Base-by-base conservation (phyloP, 2,329 filamentous ascomycete species). In the Calonectria pteridis region DNA sequence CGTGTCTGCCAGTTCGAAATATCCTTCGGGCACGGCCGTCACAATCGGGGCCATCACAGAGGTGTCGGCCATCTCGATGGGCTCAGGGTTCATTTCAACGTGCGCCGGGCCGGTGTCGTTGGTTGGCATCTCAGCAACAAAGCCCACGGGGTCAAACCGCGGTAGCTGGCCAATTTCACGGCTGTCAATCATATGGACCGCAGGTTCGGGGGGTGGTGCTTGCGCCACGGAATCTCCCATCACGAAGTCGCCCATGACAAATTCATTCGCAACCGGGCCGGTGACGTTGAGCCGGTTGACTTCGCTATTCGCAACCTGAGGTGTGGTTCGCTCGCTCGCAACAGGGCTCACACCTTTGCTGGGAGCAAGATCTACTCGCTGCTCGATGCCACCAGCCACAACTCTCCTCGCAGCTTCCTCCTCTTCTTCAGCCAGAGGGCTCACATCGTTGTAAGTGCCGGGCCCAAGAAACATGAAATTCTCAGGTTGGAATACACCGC, bases 381-480 rank as follows among this genome's bases (percentile, higher is more conserved):
- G 72, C 10, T 72, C 71, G 10, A 78, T 81, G 11, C 74, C 74
- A 1, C 75, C 75, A 0, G 80, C 80, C 2, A 82, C 78, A 35
- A 78, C 73, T 67, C 82, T 77, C 74, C 77, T 80, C 13, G 82
- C 82, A 40, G 79, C 80, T 69, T 82, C 78, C 4, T 84, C 84
- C 37, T 88, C 85, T 63, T 87, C 85, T 31, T 86, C 84, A 0
- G 75, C 82, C 33, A 87, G 66, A 0, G 88, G 86, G 55, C 85
- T 88, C n/a, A 87, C 81, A 66, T 89, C 88, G 31, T 78, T 85
- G 75, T 87, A 87, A 2, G 82, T 80, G 2, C 86, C 87, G 0
- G 88, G 87, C 0, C 88, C 88, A 20, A 90, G 84, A 75, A 87
- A 90, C 85, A 89, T 89, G 75, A 90, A 89, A 73, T 84, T 87